Evolutionary conservation across 805 yeast genomes (phyloP).

Genomic region (Wickerhamomyces bovis): DNA sequence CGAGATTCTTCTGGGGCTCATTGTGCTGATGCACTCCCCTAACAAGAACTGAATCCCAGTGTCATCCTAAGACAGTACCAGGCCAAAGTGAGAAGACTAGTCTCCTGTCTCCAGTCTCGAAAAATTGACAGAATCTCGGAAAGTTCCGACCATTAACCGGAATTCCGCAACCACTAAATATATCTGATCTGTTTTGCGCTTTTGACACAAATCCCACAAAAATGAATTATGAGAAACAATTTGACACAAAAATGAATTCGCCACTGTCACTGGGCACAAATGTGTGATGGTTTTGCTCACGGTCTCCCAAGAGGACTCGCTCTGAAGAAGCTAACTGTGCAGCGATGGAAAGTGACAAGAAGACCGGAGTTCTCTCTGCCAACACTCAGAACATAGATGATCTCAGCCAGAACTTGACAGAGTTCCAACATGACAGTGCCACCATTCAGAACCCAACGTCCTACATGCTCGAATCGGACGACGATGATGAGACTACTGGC

Average conservation of each 20-base stretch:
- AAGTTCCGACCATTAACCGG: not conserved
- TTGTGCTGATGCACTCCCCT: no score
- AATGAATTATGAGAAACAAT: not conserved
- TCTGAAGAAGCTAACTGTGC: not conserved
- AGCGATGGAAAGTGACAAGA: not conserved
- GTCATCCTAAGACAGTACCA: not conserved
- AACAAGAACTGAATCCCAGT: no score
- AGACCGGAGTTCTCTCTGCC: not conserved
- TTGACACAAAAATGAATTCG: not conserved
- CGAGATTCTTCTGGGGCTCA: no score
- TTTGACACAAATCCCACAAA: not conserved
- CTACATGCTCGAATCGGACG: slow-evolving; percentile 5
- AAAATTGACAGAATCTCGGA: not conserved
- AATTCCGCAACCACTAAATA: no score
- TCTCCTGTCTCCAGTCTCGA: not conserved
- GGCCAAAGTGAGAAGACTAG: not conserved
- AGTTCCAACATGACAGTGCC: slow-evolving; percentile 1
- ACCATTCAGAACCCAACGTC: slow-evolving; percentile 7
- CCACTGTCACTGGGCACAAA: not conserved
- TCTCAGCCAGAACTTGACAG: slow-evolving; percentile 1
- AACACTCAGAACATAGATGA: not conserved
- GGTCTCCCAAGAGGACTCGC: not conserved
- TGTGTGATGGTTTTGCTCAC: not conserved
- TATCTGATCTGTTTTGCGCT: no score
- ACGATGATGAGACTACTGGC: not conserved